Conservation (phyloP, 139 green algal species). For the Dunaliella primolecta region DNA sequence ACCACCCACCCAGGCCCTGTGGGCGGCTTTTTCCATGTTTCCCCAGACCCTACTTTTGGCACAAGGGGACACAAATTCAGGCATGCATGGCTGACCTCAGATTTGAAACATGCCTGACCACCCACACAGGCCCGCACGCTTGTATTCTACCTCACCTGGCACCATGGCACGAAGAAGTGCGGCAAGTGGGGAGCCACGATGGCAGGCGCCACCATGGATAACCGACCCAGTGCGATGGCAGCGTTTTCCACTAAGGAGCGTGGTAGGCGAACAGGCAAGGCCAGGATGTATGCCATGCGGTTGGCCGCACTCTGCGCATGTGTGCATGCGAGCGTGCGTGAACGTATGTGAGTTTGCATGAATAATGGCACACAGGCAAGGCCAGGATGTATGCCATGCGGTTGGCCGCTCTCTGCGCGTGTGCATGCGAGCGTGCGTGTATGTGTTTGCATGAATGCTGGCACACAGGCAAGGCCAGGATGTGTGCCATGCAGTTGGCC, state of each 20-base stretch:
- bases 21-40: too few species aligned
- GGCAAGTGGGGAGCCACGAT: conserved; percentile 62
- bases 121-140: too few species aligned
- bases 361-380: too few species aligned
- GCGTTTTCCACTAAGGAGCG: conserved; percentile 84
- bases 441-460: background rate
- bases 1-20: too few species aligned
- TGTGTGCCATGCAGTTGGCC: too few species aligned
- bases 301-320: conserved; percentile 27
- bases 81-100: too few species aligned
- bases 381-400: too few species aligned
- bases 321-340: conserved; percentile 10
- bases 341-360: background rate
- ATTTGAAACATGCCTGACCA: too few species aligned
- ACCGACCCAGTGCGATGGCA: conserved; percentile 86
- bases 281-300: conserved; percentile 64
- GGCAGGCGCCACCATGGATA: conserved; percentile 66
- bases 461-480: too few species aligned
- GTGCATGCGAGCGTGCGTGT: conserved; percentile 3
- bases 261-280: conserved; percentile 49
- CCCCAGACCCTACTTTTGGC: too few species aligned
- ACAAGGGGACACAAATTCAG: too few species aligned
- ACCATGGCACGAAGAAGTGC: conserved; percentile 82
- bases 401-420: too few species aligned
- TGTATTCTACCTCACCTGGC: conserved; percentile 40